These are phyloP conservation scores for Puccinellia tenuiflora DNA, from an alignment of 176 grass and related monocot species.

Conservation along the genomic window DNA sequence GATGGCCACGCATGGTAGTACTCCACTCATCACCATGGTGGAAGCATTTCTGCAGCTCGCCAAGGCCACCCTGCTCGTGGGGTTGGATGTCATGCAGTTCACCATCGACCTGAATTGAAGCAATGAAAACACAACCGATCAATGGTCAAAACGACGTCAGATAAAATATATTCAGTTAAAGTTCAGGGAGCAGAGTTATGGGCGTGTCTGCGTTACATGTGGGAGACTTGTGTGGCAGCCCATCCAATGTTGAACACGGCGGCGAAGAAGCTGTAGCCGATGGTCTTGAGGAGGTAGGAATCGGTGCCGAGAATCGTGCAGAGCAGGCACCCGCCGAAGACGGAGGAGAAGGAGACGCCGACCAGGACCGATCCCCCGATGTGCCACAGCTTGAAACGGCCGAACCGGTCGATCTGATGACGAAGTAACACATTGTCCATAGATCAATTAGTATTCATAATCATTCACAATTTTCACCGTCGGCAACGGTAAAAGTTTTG, in stretches of 20 bases:
- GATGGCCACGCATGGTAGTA: background rate
- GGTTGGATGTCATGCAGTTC: conserved; percentile 61
- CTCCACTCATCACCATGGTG: conserved; percentile 57
- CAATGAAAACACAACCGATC: background rate
- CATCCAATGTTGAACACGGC: conserved; percentile 66
- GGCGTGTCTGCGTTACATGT: conserved; percentile 43
- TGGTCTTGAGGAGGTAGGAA: conserved; percentile 42
- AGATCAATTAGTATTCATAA: background rate
- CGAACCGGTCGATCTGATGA: conserved; percentile 59
- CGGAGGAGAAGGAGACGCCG: conserved; percentile 63
- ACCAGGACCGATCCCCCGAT: conserved; percentile 57
- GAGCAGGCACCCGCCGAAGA: conserved; percentile 62
- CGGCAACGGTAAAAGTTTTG: too few relatives aligned
- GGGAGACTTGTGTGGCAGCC: conserved; percentile 71
- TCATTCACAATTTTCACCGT: background rate
- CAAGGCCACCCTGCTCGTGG: conserved; percentile 60
- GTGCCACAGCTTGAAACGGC: conserved; percentile 72
- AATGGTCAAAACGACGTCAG: background rate
- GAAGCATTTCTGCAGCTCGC: conserved; percentile 71
- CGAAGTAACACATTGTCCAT: background rate
- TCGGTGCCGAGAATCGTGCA: conserved; percentile 59
- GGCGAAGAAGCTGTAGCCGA: conserved; percentile 66
- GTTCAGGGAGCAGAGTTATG: background rate
- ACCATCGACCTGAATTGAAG: conserved; percentile 61
- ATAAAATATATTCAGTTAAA: background rate